Evolutionary conservation across 2,329 filamentous ascomycete species (phyloP), one percentile per base, ranked within the genome.

Genomic region (Corinectria fuckeliana): DNA sequence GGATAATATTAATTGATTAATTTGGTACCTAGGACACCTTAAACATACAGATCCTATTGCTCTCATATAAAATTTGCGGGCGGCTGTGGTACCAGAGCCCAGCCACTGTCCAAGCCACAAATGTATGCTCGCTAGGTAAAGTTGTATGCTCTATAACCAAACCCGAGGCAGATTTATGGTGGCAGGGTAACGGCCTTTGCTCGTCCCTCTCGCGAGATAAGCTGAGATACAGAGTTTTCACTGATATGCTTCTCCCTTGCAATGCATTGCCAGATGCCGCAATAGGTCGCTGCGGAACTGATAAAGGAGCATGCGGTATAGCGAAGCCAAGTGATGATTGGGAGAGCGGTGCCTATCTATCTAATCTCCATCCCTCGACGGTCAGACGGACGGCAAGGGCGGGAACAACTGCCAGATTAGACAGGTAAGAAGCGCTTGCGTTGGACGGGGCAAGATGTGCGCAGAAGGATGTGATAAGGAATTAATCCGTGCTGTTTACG

Each of bases 291-390:
- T 68, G 65, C 56, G 49, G 48, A 58, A 30, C 65, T 64, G 63
- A 68, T 67, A 68, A 59, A 61, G 50, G 26, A 61, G 42, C 50
- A 48, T 61, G 63, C 50, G 54, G 44, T 56, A 57, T 39, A 47
- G 59, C 65, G 49, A 62, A 42, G 52, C 51, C 51, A 60, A 45
- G 58, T 60, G 45, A 60, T 69, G 67, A 69, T 69, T 69, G 67
- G 67, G 65, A 69, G 56, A 53, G 13, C 11, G 39, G 30, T 50
- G 45, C 16, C 53, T 25, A 21, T 54, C 45, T 69, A 69, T 68
- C 67, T 69, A 69, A 69, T 69, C 67, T 69, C 42, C 41, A 61
- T 59, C 56, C 64, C 56, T 66, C 56, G 51, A 60, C 56, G 36
- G 47, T 58, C 56, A 56, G 51, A 60, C 56, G 36, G 47, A 60